Percentiles rank a stretch among this genome's conserved stretches.
phyloP scores from a whole-genome alignment of 1,139 yeast species.

The Blastobotrys illinoisensis region DNA sequence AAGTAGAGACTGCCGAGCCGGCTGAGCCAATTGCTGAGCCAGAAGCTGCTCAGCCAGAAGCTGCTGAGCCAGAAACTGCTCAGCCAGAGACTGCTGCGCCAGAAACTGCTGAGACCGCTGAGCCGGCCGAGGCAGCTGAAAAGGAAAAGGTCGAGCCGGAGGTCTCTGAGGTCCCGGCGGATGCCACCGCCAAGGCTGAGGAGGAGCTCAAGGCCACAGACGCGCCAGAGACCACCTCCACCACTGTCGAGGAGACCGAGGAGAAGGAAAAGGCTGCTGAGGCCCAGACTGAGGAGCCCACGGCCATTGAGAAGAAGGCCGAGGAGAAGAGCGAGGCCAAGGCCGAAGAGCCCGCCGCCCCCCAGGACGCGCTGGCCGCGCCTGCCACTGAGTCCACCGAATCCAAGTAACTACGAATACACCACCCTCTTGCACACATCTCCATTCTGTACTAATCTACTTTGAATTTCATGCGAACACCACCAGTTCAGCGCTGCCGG shows the following conservation, averaged over 20 bases:
- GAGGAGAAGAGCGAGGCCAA: conserved; percentile 1
- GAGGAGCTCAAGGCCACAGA: not conserved
- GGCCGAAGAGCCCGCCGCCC: conserved; percentile 2
- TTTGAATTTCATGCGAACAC: no score
- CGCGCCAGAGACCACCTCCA: not conserved
- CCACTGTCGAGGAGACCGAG: not conserved
- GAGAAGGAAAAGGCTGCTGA: not conserved
- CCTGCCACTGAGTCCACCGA: conserved; percentile 1
- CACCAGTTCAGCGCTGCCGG: no score
- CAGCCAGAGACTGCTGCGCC: not conserved
- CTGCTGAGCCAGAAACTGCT: not conserved
- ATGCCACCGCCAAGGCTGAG: not conserved
- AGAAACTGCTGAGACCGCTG: not conserved
- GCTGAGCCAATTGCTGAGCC: not conserved
- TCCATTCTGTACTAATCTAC: no score
- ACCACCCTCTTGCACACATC: no score
- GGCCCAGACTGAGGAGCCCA: not conserved
- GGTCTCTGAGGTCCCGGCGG: not conserved
- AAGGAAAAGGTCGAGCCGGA: not conserved
- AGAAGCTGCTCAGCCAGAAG: not conserved
- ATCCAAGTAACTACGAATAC: no score
- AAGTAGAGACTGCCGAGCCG: not conserved
- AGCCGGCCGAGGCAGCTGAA: no score
- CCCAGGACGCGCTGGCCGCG: conserved; percentile 1
- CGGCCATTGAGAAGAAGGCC: not conserved